phyloP scores from a whole-genome alignment of 352 stramenopile genomes.

The Phytophthora nicotianae region DNA sequence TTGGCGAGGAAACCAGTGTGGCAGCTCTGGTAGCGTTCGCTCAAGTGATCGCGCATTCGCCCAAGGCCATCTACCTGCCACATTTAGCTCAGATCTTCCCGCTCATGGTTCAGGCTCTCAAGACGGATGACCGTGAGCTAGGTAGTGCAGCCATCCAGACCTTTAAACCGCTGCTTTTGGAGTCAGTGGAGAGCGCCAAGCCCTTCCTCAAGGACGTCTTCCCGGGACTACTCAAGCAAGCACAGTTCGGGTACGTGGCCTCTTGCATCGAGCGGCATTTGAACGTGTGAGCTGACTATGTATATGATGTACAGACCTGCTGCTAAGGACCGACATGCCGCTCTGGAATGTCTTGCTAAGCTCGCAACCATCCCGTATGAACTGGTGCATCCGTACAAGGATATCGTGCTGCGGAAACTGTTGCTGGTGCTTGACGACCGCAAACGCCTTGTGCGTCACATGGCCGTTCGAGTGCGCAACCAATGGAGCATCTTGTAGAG shows the following conservation, averaged over 20 bases:
- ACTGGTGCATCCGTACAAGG: slow-evolving; percentile 89
- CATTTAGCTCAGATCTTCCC: slow-evolving; percentile 82
- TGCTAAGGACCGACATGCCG: slow-evolving; percentile 72
- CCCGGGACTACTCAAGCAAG: slow-evolving; percentile 81
- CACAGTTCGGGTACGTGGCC: slow-evolving; percentile 67
- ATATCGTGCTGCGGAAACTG: slow-evolving; percentile 77
- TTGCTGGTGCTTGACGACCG: slow-evolving; percentile 83
- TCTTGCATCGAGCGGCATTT: not conserved
- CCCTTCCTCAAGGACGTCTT: slow-evolving; percentile 88
- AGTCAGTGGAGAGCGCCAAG: slow-evolving; percentile 82
- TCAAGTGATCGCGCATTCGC: slow-evolving; percentile 83
- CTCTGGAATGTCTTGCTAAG: slow-evolving; percentile 80
- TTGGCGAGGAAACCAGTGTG: slow-evolving; percentile 45
- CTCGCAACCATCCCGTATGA: slow-evolving; percentile 85
- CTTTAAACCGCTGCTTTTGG: slow-evolving; percentile 77
- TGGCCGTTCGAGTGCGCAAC: slow-evolving; percentile 89
- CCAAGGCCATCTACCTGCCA: slow-evolving; percentile 78
- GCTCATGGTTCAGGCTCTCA: slow-evolving; percentile 84
- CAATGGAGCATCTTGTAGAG: slow-evolving; percentile 90
- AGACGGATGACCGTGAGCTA: slow-evolving; percentile 71
- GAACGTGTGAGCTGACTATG: slow-evolving; percentile 10
- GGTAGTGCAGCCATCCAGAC: slow-evolving; percentile 80
- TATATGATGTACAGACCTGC: slow-evolving; percentile 41
- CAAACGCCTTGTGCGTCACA: slow-evolving; percentile 88
- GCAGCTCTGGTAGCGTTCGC: slow-evolving; percentile 78